A percentile compares a stretch with the other conserved stretches of the same genome.
Conservation (phyloP, 2,329 filamentous ascomycete genomes). For the Botryotinia calthae region DNA sequence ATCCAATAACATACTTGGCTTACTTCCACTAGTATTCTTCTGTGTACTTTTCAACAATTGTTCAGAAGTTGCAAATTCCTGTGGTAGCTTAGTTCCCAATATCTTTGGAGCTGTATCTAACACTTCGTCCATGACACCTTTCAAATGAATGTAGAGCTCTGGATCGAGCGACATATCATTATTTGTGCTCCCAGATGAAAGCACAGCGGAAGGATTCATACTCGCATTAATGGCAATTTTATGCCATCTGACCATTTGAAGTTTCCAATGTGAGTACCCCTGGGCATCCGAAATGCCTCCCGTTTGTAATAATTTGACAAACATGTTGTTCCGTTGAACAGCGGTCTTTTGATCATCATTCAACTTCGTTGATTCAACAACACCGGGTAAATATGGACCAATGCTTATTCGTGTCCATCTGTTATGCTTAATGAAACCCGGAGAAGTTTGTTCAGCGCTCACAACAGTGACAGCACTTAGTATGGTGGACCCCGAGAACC, state of each 20-base stretch:
- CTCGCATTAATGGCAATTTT: slow-evolving; percentile 75
- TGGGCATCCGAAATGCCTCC: slow-evolving; percentile 66
- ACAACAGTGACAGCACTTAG: slow-evolving; percentile 68
- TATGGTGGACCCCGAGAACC: slow-evolving; percentile 60
- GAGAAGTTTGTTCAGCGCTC: slow-evolving; percentile 62
- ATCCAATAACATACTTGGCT: slow-evolving; percentile 52
- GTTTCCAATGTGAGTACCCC: slow-evolving; percentile 59
- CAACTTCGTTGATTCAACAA: slow-evolving; percentile 35
- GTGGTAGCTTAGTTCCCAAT: slow-evolving; percentile 59
- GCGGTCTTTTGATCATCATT: slow-evolving; percentile 21
- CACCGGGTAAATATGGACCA: slow-evolving; percentile 59
- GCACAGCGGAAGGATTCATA: slow-evolving; percentile 70
- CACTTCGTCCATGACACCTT: slow-evolving; percentile 68
- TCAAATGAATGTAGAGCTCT: slow-evolving; percentile 60
- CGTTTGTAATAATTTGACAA: slow-evolving; percentile 45
- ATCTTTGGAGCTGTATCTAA: slow-evolving; percentile 61
- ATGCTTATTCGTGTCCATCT: slow-evolving; percentile 71
- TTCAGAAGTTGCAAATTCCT: slow-evolving; percentile 59
- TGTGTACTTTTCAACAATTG: slow-evolving; percentile 61
- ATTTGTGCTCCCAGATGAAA: slow-evolving; percentile 63
- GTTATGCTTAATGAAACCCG: slow-evolving; percentile 65
- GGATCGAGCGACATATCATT: slow-evolving; percentile 63
- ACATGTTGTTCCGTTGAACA: slow-evolving; percentile 41
- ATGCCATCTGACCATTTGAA: slow-evolving; percentile 72
- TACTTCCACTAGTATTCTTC: slow-evolving; percentile 59